Base-by-base conservation (phyloP, 176 grass and related monocot species). In the Eleusine coracana region DNA sequence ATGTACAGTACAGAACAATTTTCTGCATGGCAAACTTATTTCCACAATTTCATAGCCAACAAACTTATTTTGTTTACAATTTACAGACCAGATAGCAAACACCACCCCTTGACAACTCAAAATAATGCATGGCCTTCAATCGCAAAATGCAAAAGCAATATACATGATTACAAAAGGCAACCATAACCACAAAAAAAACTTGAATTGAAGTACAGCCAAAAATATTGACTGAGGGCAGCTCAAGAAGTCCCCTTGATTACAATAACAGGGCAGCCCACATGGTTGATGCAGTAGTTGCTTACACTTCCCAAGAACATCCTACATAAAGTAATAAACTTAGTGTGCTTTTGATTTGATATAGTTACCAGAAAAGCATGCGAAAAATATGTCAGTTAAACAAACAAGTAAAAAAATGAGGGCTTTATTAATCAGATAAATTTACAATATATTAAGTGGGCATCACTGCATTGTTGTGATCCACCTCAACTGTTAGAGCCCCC, bases 301-400 rank as follows among this genome's bases (percentile, higher is more conserved):
- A 91, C 87, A 48, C 92, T 94, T 23, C 92, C 92, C 84, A 94
- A 58, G 81, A 94, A 94, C 89, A 94, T 87, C 89, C 92, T 94
- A 84, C 63, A 85, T 6, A 82, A 50, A 49, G 20, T 18, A 75
- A 41, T 52, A 41, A 39, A 31, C 29, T 82, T 20, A 74, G 27
- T 58, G 36, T 58, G 69, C 15, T 66, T 51, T 68, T 5, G 13
- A 67, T 28, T 51, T 11, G 12, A 63, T n/a, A 28, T 15, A 61
- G 7, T 75, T 25, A 89, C 21, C 10, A 1, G 7, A 48, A 18
- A 51, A 37, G 29, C 6, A 28, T 20, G 42, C 41, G 9, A 46
- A 46, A 17, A 37, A 14, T 5, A n/a, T 62, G 65, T 20, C 10
- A 77, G 14, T 49, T 10, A 66, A 49, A 58, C 31, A 42, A 28